Evolutionary conservation across 805 yeast species (phyloP).

Genomic region (Limtongozyma cylindracea): DNA sequence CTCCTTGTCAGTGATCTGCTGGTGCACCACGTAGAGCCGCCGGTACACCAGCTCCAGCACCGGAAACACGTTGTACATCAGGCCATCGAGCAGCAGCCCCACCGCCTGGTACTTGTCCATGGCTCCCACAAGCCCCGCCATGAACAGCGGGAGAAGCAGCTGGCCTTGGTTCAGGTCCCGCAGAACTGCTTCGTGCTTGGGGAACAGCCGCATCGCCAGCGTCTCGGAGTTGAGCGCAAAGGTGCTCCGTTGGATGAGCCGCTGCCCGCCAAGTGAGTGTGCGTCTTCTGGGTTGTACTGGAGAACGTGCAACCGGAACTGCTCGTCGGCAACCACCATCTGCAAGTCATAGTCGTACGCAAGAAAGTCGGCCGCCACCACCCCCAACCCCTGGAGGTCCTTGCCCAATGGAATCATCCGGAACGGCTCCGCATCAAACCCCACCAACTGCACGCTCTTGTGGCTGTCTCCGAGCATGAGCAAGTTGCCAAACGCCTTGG

Average conservation of each 20-base stretch:
- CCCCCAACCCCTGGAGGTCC: slow-evolving; percentile 38
- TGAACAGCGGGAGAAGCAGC: slow-evolving; percentile 11
- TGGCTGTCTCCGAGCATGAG: slow-evolving; percentile 61
- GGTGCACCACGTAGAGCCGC: slow-evolving; percentile 64
- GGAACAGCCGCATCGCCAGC: slow-evolving; percentile 22
- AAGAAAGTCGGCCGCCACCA: slow-evolving; percentile 52
- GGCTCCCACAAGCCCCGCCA: too few species aligned
- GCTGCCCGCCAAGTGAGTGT: slow-evolving; percentile 54
- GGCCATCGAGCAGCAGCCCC: slow-evolving; percentile 64
- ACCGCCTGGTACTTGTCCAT: slow-evolving; percentile 42
- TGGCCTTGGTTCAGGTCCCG: too few species aligned
- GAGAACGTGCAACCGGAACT: slow-evolving; percentile 39
- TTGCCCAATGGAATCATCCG: slow-evolving; percentile 59
- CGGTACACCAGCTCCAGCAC: slow-evolving; percentile 53
- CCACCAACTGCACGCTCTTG: slow-evolving; percentile 57
- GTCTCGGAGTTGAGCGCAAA: slow-evolving; percentile 42
- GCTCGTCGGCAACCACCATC: slow-evolving; percentile 43
- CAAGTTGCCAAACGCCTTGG: slow-evolving; percentile 65
- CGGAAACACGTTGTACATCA: slow-evolving; percentile 50
- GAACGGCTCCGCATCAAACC: slow-evolving; percentile 90
- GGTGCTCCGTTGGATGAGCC: slow-evolving; percentile 41
- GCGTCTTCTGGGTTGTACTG: slow-evolving; percentile 90
- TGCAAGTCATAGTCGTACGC: slow-evolving; percentile 43
- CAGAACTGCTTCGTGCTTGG: too few species aligned
- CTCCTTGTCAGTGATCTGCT: slow-evolving; percentile 63